A percentile compares a stretch with the other conserved stretches of the same genome.
Conservation (phyloP, 768 basidiomycete species). For the Lentinula sp. region DNA sequence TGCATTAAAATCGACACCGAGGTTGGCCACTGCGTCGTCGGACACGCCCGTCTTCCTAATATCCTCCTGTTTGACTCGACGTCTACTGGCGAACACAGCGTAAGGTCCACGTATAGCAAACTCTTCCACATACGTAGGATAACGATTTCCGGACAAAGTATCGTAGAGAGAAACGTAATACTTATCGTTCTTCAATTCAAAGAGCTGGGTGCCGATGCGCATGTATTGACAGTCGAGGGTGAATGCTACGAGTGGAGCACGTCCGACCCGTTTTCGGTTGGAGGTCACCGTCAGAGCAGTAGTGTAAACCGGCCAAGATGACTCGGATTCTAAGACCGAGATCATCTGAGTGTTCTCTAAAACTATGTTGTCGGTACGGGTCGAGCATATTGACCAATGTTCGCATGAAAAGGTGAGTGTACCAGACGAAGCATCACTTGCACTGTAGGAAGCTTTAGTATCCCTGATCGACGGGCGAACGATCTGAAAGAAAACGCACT, state of each 20-base stretch:
- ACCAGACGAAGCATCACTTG: too few species aligned
- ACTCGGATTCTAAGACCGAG: background rate
- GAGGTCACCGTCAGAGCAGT: background rate
- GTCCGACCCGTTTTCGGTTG: background rate
- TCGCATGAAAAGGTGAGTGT: too few species aligned
- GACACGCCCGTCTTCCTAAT: too few species aligned
- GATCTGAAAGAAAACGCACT: background rate
- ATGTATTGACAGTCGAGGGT: background rate
- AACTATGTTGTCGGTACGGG: too few species aligned
- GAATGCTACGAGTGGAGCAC: background rate
- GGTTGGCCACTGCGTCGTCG: too few species aligned
- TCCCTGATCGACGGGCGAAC: background rate
- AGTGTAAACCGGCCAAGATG: background rate
- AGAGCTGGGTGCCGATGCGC: constrained; percentile 2
- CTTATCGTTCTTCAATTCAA: too few species aligned
- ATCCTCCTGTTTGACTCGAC: background rate
- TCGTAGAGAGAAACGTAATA: too few species aligned
- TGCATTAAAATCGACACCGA: too few species aligned
- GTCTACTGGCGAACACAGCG: background rate
- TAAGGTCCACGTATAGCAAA: background rate
- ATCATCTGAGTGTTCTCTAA: background rate
- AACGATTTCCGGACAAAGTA: background rate
- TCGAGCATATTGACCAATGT: too few species aligned
- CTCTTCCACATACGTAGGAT: background rate
- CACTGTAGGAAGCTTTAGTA: background rate